Conservation (phyloP, 768 basidiomycete species). For the Obba rivulosa region DNA sequence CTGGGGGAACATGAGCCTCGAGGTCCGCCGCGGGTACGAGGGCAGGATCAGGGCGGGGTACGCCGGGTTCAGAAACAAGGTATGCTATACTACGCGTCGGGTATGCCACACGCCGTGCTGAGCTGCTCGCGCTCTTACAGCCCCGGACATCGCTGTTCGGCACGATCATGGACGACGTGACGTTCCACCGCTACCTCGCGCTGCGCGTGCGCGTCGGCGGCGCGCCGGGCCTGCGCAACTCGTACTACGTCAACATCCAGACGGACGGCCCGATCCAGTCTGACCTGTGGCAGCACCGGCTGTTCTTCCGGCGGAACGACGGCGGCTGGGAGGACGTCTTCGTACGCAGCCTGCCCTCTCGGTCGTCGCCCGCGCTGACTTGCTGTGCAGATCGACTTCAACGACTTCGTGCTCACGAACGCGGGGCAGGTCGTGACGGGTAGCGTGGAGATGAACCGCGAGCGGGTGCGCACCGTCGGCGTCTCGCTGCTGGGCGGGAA, state of each 20-base stretch:
- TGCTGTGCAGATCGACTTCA: constrained; percentile 68
- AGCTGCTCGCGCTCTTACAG: constrained; percentile 28
- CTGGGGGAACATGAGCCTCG: constrained; percentile 73
- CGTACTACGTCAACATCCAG: constrained; percentile 94
- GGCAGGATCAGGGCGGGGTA: constrained; percentile 78
- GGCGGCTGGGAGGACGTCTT: constrained; percentile 79
- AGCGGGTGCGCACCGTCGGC: constrained; percentile 75
- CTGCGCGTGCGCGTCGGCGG: constrained; percentile 77
- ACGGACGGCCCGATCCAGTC: constrained; percentile 76
- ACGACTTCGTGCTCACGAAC: constrained; percentile 69
- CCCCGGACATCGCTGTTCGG: constrained; percentile 82
- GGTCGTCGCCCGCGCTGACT: constrained; percentile 4
- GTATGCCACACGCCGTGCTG: background rate
- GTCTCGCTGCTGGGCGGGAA: constrained; percentile 87
- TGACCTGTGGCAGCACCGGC: constrained; percentile 92
- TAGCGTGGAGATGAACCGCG: constrained; percentile 71
- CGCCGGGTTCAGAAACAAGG: constrained; percentile 87
- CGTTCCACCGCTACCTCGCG: constrained; percentile 73
- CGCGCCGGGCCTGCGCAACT: constrained; percentile 66
- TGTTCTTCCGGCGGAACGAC: constrained; percentile 68
- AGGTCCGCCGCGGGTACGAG: constrained; percentile 61
- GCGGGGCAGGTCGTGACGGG: constrained; percentile 62
- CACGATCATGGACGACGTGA: constrained; percentile 78
- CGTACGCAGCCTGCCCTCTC: constrained; percentile 40
- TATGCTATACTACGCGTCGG: constrained; percentile 23